These are phyloP conservation scores for Termitomyces sp. DNA, from an alignment of 768 basidiomycete species.

Conservation along the genomic window DNA sequence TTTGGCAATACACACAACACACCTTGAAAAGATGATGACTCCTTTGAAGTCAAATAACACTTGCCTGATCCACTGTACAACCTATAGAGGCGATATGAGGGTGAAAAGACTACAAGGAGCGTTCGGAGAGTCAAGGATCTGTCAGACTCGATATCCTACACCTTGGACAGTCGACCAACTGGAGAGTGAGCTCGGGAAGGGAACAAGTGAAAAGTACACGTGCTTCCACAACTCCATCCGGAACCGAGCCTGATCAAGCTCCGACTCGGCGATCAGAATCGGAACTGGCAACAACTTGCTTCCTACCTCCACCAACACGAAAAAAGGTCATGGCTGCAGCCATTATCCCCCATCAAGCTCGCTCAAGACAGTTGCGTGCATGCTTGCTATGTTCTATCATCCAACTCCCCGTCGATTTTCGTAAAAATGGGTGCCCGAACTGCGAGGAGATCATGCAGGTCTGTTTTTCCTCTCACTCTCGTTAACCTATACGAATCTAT, in stretches of 20 bases:
- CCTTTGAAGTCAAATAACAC: background rate
- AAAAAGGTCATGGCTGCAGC: conserved; percentile 19
- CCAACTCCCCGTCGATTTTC: conserved; percentile 80
- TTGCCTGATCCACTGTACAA: background rate
- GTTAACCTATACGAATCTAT: too few relatives aligned
- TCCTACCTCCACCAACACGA: background rate
- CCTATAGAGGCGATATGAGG: too few relatives aligned
- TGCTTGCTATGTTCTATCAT: conserved; percentile 94
- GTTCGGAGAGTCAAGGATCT: background rate
- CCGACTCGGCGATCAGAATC: background rate
- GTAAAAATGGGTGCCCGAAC: conserved; percentile 88
- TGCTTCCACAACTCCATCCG: background rate
- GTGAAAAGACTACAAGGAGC: background rate
- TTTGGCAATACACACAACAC: background rate
- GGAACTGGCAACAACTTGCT: background rate
- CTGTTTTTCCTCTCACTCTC: conserved; percentile 16
- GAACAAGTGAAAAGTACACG: conserved; percentile 2
- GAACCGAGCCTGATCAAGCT: background rate
- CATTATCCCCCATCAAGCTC: conserved; percentile 53
- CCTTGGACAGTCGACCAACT: too few relatives aligned
- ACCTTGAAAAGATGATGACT: background rate
- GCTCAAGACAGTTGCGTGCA: conserved; percentile 77
- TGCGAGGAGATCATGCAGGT: conserved; percentile 96
- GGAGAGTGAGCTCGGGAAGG: too few relatives aligned
- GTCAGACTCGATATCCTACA: background rate